Evolutionary conservation across 768 basidiomycete genomes (phyloP), one percentile per base, ranked within the genome.

Genomic region (Pleurotus eryngii): DNA sequence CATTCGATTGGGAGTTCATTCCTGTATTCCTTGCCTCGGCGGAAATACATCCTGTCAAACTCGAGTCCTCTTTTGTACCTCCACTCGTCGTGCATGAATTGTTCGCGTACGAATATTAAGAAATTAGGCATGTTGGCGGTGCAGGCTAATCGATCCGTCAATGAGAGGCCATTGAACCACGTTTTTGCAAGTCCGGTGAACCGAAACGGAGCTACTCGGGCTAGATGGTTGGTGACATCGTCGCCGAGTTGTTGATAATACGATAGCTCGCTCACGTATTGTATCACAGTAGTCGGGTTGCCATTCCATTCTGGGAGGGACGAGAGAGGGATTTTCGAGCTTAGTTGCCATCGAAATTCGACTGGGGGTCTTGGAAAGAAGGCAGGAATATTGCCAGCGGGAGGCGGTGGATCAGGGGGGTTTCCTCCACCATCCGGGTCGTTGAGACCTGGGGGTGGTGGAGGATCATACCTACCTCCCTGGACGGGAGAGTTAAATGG

Each of bases 31-130:
- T 9, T 9, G 8, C 30, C 30, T 9, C 22, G 61, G 0, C 58
- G 27, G 47, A 61, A 64, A 12, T 45, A 26, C 62, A 63, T 63
- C 40, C 60, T 56, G 15, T 64, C 59, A 22, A 60, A 64, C 51
- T 64, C 61, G 3, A 40, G 11, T 0, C 46, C 42, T 1, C 61
- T 49, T 1, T 56, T 55, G 20, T 57, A 17, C 5, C 55, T 5
- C 63, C 63, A 60, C 3, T 24, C 46, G 0, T 47, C 45, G 35
- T 60, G 43, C 43, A 64, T 49, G 61, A 62, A 63, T 1, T 65
- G 64, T 12, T 46, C 4, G 4, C 61, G 5, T 17, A 65, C 37
- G 15, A 17, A 61, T 0, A 58, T 20, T 0, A 59, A 7, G 50
- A 64, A 55, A 24, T 48, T 15, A 1, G 30, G 9, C 30, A 35